phyloP scores from a whole-genome alignment of 208 protist genomes.

The Borovskyia barvae region DNA sequence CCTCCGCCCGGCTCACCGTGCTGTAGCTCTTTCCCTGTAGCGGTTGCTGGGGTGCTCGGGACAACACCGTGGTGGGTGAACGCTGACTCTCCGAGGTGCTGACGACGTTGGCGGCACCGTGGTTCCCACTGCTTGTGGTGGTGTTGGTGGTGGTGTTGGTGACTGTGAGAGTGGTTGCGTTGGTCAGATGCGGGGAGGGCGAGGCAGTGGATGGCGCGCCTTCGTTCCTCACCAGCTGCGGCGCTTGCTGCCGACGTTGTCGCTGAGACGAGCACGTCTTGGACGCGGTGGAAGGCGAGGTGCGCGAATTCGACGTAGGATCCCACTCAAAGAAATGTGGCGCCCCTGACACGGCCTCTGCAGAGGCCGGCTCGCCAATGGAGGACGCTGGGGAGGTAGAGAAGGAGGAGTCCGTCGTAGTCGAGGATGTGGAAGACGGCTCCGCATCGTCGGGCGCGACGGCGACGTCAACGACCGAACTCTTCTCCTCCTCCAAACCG shows the following conservation, averaged over 20 bases:
- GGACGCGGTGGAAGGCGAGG: not conserved
- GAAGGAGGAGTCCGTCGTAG: too few species aligned
- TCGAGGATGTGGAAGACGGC: too few species aligned
- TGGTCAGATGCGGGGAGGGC: slow-evolving; percentile 19
- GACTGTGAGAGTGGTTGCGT: slow-evolving; percentile 12
- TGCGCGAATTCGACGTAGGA: slow-evolving; percentile 53
- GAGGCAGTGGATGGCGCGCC: slow-evolving; percentile 17
- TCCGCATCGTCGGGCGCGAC: too few species aligned
- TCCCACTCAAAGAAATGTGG: slow-evolving; percentile 61
- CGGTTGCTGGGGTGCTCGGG: not conserved
- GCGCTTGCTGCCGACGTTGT: slow-evolving; percentile 2
- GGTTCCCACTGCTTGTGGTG: not conserved
- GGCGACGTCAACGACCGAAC: too few species aligned
- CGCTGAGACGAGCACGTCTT: not conserved
- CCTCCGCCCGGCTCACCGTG: slow-evolving; percentile 6
- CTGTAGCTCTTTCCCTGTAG: not conserved
- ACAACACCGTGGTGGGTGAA: slow-evolving; percentile 18
- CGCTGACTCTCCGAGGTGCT: slow-evolving; percentile 5
- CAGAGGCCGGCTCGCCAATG: too few species aligned
- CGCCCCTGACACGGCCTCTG: not conserved
- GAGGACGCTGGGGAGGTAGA: too few species aligned
- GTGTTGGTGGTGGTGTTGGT: slow-evolving; percentile 1
- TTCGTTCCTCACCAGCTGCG: not conserved
- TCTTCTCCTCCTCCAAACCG: too few species aligned
- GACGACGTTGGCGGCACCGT: not conserved